Evolutionary conservation across 441 rosid species (phyloP), one percentile per base, ranked within the genome.

Genomic region (Breynia disticha): DNA sequence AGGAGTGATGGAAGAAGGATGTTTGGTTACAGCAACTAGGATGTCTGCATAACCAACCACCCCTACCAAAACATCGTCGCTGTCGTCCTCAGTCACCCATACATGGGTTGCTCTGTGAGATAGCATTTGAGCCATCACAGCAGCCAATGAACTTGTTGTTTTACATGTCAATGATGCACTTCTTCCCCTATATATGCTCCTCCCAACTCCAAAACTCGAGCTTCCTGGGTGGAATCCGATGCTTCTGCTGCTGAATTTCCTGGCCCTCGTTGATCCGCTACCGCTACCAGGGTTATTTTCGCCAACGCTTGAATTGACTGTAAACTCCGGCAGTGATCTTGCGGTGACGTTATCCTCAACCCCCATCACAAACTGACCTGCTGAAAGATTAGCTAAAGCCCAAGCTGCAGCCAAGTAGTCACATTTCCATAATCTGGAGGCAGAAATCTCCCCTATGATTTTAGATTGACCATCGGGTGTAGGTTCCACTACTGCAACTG

Each of bases 121-220:
- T 13, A 88, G 77, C 91, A 91, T 91, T 61, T 91, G 98, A 51
- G 98, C 95, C 98, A 91, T 91, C 3, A 91, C 94, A 0, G 97
- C 98, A 2, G 98, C 98, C 52, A 91, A 63, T 0, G 96, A 85
- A 63, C 95, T 88, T 0, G 89, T 78, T 35, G 63, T 67, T 69
- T 79, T 86, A 60, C 98, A 91, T 3, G 95, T 88, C 63, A 91
- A 65, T 1, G 98, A 97, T 3, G 95, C 83, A 46, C 86, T 88
- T 72, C 98, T 75, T 49, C 98, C 97, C 68, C 97, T 71, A 48
- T 91, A 91, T 84, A 86, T 81, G 81, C 82, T 86, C 79, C 96
- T 71, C 38, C 88, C 80, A 0, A 61, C 60, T n/a, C 86, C 69
- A 0, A 78, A 46, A 46, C 79, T 71, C 5, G 89, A 73, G 72